Percentiles rank a stretch among this genome's conserved stretches.
Conservation (phyloP, 2,329 filamentous ascomycete genomes). For the Trichoderma koningii region DNA sequence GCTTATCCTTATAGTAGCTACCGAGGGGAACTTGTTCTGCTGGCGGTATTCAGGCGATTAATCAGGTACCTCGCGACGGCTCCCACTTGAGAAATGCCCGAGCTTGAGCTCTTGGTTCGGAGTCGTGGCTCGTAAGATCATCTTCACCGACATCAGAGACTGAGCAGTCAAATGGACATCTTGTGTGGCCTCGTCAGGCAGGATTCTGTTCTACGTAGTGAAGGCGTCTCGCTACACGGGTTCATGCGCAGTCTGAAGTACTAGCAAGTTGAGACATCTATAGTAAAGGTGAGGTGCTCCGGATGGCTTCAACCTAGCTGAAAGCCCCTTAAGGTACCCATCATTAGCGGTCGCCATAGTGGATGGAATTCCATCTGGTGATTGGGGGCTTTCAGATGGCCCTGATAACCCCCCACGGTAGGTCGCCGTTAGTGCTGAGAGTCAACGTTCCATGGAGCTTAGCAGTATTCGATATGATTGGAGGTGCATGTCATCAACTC, state of each 20-base stretch:
- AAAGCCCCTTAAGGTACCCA: background rate
- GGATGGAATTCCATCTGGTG: background rate
- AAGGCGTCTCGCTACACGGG: too few relatives aligned
- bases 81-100: background rate
- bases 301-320: background rate
- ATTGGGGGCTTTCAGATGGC: slow-evolving; percentile 8
- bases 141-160: background rate
- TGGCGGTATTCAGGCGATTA: background rate
- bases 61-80: background rate
- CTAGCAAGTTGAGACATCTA: background rate
- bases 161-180: too few relatives aligned
- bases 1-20: too few relatives aligned
- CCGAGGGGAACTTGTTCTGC: background rate
- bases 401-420: slow-evolving; percentile 12
- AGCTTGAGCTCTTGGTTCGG: background rate
- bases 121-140: background rate
- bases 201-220: too few relatives aligned
- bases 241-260: too few relatives aligned
- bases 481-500: background rate
- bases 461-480: background rate
- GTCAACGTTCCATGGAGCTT: background rate
- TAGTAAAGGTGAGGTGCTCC: background rate
- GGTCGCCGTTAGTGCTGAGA: background rate
- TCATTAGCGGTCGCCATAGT: slow-evolving; percentile 16
- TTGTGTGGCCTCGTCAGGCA: too few relatives aligned